These are phyloP conservation scores for Hypoxylon sp. DNA, from an alignment of 2,329 filamentous ascomycete species.

Conservation along the genomic window DNA sequence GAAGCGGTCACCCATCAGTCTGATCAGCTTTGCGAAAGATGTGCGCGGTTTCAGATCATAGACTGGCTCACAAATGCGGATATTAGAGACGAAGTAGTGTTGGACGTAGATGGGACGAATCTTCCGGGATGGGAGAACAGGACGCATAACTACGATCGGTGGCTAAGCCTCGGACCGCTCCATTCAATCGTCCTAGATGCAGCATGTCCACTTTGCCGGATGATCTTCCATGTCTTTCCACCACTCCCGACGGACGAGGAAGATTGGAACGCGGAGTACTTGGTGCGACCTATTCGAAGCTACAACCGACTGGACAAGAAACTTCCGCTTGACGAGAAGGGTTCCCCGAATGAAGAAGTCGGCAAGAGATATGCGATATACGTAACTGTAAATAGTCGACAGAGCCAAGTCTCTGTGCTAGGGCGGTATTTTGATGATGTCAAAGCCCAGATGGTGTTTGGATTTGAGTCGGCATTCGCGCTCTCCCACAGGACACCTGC, in stretches of 20 bases:
- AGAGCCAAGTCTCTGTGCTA: constrained; percentile 1
- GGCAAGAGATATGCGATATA: constrained; percentile 10
- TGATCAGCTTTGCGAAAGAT: constrained; percentile 2
- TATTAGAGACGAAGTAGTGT: constrained; percentile 13
- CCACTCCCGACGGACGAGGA: neutral
- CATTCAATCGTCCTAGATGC: constrained; percentile 13
- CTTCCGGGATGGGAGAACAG: constrained; percentile 4
- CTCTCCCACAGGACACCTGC: constrained; percentile 5
- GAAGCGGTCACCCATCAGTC: neutral
- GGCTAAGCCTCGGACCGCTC: constrained; percentile 18
- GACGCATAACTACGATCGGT: constrained; percentile 13
- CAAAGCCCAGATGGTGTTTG: constrained; percentile 10
- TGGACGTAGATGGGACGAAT: constrained; percentile 3
- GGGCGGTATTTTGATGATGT: constrained; percentile 6
- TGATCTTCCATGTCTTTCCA: constrained; percentile 18
- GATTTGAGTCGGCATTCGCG: constrained; percentile 5
- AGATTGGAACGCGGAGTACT: constrained; percentile 8
- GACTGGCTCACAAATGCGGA: constrained; percentile 18
- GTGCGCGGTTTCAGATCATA: constrained; percentile 12
- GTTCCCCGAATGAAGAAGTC: neutral
- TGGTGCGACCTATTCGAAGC: constrained; percentile 6
- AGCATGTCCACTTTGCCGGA: constrained; percentile 9
- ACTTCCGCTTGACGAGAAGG: neutral
- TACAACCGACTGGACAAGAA: constrained; percentile 14
- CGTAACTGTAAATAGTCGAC: neutral